Base-by-base conservation (phyloP, 2,329 filamentous ascomycete species). In the Aspergillus carbonarius region DNA sequence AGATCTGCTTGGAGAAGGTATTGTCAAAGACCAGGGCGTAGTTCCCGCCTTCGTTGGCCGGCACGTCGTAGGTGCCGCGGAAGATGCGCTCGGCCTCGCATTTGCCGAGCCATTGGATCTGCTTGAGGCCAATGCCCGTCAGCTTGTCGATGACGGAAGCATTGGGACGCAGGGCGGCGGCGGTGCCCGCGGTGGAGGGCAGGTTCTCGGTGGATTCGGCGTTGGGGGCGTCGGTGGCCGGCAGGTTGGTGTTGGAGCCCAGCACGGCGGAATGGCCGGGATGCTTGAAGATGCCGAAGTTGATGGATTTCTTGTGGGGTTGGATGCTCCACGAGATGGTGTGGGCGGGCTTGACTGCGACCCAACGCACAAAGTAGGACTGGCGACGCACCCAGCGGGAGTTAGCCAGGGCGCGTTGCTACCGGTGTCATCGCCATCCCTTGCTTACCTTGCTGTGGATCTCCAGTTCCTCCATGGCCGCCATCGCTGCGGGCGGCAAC, bases 291-390 rank as follows among this genome's bases (percentile, higher is more conserved):
- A 99, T 90, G 72, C 93, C 95, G 74, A 99, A 96, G 79, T 98
- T 97, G 76, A 99, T 89, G 59, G 93, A 97, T 79, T 97, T 98
- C 81, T 96, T 98, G 76, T 98, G 92, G 44, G 95, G 95, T 73
- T 98, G 93, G 39, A 99, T 86, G 71, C 92, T 97, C 95, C 95
- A 99, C 15, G 93, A 96, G 68, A 99, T 92, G 52, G 93, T 96
- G 75, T 96, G 89, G 55, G 90, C 90, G 63, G 92, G 88, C 57
- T 92, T 88, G 67, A 97, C 93, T 73, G 92, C 89, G 67, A 97
- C 91, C 93, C 95, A 99, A 72, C 95, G 92, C 58, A 99, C 91
- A 68, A 99, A 92, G 79, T 99, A 99, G 64, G 92, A 96, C 95
- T 98, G 67, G 57, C 15, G 61, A 25, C n/a, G 44, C 9, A 25